Percentiles rank a stretch among this genome's conserved stretches.
These are phyloP conservation scores for Paralagenidium karlingii DNA, from an alignment of 352 stramenopile species.

Conservation along the genomic window DNA sequence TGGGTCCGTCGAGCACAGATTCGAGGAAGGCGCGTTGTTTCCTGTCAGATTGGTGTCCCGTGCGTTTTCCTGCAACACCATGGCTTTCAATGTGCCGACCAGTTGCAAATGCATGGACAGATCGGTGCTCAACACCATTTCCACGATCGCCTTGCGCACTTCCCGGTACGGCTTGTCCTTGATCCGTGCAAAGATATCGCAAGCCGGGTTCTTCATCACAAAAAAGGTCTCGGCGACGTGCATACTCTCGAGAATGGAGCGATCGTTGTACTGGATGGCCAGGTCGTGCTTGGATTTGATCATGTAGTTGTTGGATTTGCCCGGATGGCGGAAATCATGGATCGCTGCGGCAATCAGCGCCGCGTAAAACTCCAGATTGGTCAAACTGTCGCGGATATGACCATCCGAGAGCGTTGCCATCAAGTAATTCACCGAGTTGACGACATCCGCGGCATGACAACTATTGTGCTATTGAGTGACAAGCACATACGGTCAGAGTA, in stretches of 20 bases:
- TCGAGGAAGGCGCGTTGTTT: constrained; percentile 55
- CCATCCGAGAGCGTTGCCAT: constrained; percentile 54
- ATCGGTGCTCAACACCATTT: constrained; percentile 80
- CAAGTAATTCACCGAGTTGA: constrained; percentile 71
- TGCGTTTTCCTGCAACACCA: constrained; percentile 8
- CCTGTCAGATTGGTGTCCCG: constrained; percentile 49
- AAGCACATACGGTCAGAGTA: no score
- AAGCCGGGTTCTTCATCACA: constrained; percentile 39
- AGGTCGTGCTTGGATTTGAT: constrained; percentile 61
- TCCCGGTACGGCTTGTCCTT: constrained; percentile 34
- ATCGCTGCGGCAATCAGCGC: constrained; percentile 70
- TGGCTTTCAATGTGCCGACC: constrained; percentile 62
- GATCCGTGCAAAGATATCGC: constrained; percentile 70
- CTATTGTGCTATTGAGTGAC: constrained; percentile 48
- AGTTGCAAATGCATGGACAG: constrained; percentile 70
- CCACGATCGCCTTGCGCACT: constrained; percentile 69
- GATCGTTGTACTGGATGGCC: constrained; percentile 75
- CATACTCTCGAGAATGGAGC: constrained; percentile 77
- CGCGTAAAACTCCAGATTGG: constrained; percentile 68
- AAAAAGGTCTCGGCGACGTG: constrained; percentile 78
- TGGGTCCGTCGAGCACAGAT: no score
- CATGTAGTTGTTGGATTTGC: constrained; percentile 82
- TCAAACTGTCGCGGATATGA: constrained; percentile 70
- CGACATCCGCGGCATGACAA: constrained; percentile 63
- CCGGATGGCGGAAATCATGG: constrained; percentile 73